These are phyloP conservation scores for Clitoria ternatea DNA, from an alignment of 306 rosid species.

Conservation along the genomic window DNA sequence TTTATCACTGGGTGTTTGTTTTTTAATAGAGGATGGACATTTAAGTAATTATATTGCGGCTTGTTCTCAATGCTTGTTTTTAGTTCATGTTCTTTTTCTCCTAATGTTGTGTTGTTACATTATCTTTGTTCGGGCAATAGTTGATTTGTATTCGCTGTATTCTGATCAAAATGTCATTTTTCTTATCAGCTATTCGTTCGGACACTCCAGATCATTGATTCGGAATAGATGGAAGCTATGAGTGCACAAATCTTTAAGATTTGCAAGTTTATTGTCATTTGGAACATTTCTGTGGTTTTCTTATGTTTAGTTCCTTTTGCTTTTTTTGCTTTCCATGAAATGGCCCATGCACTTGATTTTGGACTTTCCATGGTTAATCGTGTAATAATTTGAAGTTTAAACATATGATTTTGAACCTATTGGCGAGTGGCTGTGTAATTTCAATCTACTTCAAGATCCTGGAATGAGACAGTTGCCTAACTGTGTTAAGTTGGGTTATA, in stretches of 20 bases:
- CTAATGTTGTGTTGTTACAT: not conserved
- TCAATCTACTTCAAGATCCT: not conserved
- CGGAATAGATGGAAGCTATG: not conserved
- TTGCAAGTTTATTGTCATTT: conserved; percentile 11
- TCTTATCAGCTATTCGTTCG: conserved; percentile 47
- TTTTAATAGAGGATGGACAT: not conserved
- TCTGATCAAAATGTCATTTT: conserved; percentile 11
- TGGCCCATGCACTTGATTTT: conserved; percentile 13
- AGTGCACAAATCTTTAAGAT: not conserved
- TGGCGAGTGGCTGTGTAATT: not conserved
- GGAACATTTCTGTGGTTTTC: conserved; percentile 10
- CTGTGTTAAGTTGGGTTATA: not conserved
- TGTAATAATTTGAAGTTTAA: conserved; percentile 31
- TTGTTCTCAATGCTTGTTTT: not conserved
- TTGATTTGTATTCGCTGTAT: not conserved
- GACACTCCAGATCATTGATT: conserved; percentile 44
- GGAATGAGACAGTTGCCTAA: not conserved
- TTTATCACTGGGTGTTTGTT: not conserved
- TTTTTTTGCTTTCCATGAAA: conserved; percentile 21
- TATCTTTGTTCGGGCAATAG: not conserved
- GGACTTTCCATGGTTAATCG: conserved; percentile 19
- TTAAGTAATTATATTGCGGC: not conserved
- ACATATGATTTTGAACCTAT: not conserved
- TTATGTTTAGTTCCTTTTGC: not conserved
- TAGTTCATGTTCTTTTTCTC: not conserved